These are phyloP conservation scores for Malus hybrid DNA, from an alignment of 331 rosid genomes.

Conservation along the genomic window DNA sequence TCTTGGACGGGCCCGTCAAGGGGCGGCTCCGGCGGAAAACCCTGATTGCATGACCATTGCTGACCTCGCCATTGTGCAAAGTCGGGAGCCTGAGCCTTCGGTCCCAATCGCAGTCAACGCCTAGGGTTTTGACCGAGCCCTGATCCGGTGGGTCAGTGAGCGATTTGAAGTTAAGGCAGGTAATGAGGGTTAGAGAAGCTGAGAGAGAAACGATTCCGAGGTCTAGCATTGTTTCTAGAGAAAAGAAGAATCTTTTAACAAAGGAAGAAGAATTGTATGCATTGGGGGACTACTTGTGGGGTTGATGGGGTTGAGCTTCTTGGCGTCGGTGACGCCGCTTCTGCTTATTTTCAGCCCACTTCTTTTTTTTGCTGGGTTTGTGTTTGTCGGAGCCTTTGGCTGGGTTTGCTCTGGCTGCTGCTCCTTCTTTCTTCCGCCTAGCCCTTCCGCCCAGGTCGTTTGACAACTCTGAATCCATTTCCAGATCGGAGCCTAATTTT, in stretches of 20 bases:
- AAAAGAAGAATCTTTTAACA: too few species aligned
- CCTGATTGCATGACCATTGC: conserved; percentile 12
- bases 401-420: too few species aligned
- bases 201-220: conserved; percentile 39
- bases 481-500: neutral
- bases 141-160: conserved; percentile 19
- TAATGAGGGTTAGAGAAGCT: conserved; percentile 18
- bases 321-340: too few species aligned
- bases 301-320: too few species aligned
- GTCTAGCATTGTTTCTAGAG: conserved; percentile 30
- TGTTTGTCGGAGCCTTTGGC: too few species aligned
- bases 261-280: too few species aligned
- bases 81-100: conserved; percentile 2
- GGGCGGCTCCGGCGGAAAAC: conserved; percentile 23
- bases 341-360: too few species aligned
- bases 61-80: conserved; percentile 1
- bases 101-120: neutral
- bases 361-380: too few species aligned
- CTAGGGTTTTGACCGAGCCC: conserved; percentile 1
- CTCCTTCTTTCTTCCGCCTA: too few species aligned
- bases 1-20: conserved; percentile 18
- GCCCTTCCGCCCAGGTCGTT: too few species aligned
- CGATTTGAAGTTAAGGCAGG: conserved; percentile 19
- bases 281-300: too few species aligned
- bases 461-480: too few species aligned